phyloP scores from a whole-genome alignment of 2,329 filamentous ascomycete genomes.

The Mollisiaceae sp. region DNA sequence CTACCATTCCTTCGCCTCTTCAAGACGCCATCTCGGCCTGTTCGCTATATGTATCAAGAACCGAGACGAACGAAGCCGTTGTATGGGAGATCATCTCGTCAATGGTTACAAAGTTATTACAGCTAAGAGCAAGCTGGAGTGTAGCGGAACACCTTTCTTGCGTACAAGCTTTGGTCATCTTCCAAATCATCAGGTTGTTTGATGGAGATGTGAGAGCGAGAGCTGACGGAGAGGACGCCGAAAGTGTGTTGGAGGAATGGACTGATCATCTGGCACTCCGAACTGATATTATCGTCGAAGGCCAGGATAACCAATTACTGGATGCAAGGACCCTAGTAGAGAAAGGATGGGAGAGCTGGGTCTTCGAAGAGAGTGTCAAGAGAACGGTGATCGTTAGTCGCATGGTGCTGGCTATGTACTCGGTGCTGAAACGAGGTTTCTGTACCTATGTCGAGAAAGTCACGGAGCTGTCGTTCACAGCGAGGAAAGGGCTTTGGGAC shows the following conservation, averaged over 20 bases:
- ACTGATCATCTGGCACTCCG: constrained; percentile 30
- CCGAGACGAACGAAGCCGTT: constrained; percentile 21
- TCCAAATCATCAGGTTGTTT: constrained; percentile 42
- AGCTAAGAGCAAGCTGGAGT: constrained; percentile 14
- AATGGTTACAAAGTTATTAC: constrained; percentile 15
- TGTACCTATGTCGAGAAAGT: constrained; percentile 23
- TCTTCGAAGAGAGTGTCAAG: constrained; percentile 40
- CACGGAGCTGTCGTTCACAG: constrained; percentile 25
- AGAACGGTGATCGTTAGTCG: constrained; percentile 31
- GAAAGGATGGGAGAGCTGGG: constrained; percentile 35
- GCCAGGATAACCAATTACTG: background rate
- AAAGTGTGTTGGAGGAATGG: constrained; percentile 35
- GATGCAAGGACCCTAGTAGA: background rate
- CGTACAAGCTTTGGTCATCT: constrained; percentile 38
- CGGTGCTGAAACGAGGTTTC: constrained; percentile 25
- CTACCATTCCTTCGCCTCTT: constrained; percentile 12
- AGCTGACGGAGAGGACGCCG: constrained; percentile 36
- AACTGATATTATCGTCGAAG: constrained; percentile 8
- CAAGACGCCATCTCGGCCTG: constrained; percentile 25
- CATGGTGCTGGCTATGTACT: constrained; percentile 28
- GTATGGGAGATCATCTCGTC: constrained; percentile 24
- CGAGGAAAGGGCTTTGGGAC: constrained; percentile 23
- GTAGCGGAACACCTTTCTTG: constrained; percentile 22
- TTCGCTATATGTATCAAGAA: constrained; percentile 24
- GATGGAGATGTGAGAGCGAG: constrained; percentile 40